Percentiles rank a stretch among this genome's conserved stretches.
Conservation (phyloP, 768 basidiomycete species). For the Hortiboletus campestris region DNA sequence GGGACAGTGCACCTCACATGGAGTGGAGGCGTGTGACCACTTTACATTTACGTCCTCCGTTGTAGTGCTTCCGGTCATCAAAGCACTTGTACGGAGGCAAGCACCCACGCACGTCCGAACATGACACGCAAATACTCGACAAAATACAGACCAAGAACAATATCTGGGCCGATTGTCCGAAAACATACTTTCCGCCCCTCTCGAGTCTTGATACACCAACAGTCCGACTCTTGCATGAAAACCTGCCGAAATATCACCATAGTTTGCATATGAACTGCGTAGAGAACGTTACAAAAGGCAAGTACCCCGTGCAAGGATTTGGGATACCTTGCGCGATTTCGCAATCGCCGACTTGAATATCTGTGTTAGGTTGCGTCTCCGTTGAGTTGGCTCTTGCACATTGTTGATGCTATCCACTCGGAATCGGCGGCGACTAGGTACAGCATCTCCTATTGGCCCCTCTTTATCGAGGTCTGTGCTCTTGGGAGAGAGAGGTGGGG, state of each 20-base stretch:
- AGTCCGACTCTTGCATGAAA: constrained; percentile 2
- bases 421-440: constrained; percentile 6
- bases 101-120: constrained; percentile 5
- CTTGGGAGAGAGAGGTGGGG: not conserved
- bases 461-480: constrained; percentile 9
- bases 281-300: constrained; percentile 21
- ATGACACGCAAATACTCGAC: constrained; percentile 24
- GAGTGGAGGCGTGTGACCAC: constrained; percentile 7
- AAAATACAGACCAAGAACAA: constrained; percentile 19
- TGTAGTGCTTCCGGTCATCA: not conserved
- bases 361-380: constrained; percentile 16
- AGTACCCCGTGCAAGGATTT: constrained; percentile 7
- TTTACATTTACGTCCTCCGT: constrained; percentile 7
- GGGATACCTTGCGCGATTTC: constrained; percentile 25
- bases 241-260: constrained; percentile 14
- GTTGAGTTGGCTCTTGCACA: constrained; percentile 9
- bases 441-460: not conserved
- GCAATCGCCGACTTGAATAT: constrained; percentile 19
- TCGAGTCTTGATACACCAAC: not conserved
- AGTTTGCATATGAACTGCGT: constrained; percentile 22
- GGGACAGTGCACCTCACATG: constrained; percentile 4
- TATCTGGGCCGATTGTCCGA: constrained; percentile 9
- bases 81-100: constrained; percentile 11
- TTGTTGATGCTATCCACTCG: not conserved
- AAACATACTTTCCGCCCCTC: not conserved